Evolutionary conservation across 768 basidiomycete species (phyloP), one percentile per base, ranked within the genome.

Genomic region (Gyrodon lividus): DNA sequence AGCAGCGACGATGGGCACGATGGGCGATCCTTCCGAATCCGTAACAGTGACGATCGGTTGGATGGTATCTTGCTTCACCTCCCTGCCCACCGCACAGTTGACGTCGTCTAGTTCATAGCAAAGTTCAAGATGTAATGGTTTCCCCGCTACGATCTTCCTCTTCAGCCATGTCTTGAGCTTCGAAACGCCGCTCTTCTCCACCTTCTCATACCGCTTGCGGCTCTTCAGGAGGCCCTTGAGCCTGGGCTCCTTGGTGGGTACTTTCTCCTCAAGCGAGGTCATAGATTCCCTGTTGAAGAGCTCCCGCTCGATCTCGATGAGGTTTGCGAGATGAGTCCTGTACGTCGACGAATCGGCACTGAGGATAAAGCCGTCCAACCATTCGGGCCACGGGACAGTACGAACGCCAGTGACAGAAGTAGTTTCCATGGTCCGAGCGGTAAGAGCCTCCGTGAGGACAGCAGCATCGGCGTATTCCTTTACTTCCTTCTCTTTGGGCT

Each of bases 141-240:
- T 73, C 20, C 74, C 72, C 2, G 70, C 62, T 7, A 69, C 57
- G 24, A 86, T 72, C 54, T 84, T 84, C 55, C 78, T 80, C 68
- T 77, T 82, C 60, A 83, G 67, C 86, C 86, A 87, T 5, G 78
- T 74, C 57, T 80, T 84, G 40, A 87, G 62, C 55, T 74, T 80
- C 41, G 77, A 74, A 5, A 78, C 69, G 13, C 77, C 74, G 14
- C 70, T 62, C 17, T 62, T 63, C 46, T 69, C 68, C 13, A 46
- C 43, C 56, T 70, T 69, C 28, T 62, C 39, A 40, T 67, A 50
- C 33, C 74, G 69, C 43, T 72, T 75, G 60, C 74, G 71, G 40
- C 70, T 74, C 58, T 75, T 78, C 51, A 75, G 54, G 28, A 76
- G 65, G 14, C 70, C 70, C 56, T 75, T 76, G 12, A 79, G 59